Evolutionary conservation across 768 basidiomycete species (phyloP), one percentile per base, ranked within the genome.

Genomic region (Naganishia vaughanmartiniae): DNA sequence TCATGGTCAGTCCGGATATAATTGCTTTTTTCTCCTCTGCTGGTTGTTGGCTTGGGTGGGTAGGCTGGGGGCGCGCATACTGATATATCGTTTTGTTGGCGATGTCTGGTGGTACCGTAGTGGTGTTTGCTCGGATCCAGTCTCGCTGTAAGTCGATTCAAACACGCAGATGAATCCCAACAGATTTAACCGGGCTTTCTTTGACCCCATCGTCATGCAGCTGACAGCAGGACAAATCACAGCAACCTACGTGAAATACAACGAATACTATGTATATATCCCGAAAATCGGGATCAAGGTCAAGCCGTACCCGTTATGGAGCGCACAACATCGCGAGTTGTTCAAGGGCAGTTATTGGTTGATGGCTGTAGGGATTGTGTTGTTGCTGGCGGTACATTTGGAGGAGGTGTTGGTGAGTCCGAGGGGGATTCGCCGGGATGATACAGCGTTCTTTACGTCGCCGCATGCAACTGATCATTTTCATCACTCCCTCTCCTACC

Each of bases 401-500:
- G 77, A 78, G 60, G 77, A 78, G 57, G 72, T 74, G 5, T 67
- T 78, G 4, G 75, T 76, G 48, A 76, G 77, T 58, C 55, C 2
- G 14, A 2, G 17, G 42, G 42, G 14, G 2, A 15, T 7, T 51
- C 74, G 65, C 58, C 14, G n/a, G 34, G 65, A 33, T 66, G n/a
- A 5, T 12, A 12, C 34, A 4, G 34, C 34, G 34, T 36, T 36
- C 34, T 5, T 5, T 12, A 36, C 34, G 6, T 36, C 4, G 4
- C 12, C 34, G 34, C 34, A 5, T 5, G 12, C 34, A 4, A 36
- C 34, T 36, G 12, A 4, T 36, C 12, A 4, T 36, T 36, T 36
- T 12, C 6, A 4, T 36, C 34, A 5, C 54, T 54, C 24, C 31
- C 24, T 11, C 21, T 54, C 36, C 17, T 56, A 19, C 54, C n/a